Evolutionary conservation across 1,284 basidiomycete genomes (phyloP).

Genomic region (Leucoagaricus sp.): DNA sequence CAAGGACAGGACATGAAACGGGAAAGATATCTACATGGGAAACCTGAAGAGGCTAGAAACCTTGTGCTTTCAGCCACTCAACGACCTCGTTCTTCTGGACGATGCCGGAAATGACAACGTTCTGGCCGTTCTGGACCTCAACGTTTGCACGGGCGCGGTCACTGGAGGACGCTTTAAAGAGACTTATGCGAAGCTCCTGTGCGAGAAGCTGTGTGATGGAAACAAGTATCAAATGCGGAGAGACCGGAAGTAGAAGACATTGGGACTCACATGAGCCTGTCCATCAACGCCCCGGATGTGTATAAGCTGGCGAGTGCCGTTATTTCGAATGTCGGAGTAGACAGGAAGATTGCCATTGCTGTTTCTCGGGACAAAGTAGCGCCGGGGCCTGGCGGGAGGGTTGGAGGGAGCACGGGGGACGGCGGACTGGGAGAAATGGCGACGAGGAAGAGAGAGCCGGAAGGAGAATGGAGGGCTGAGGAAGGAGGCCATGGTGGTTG

Average conservation of each 20-base stretch:
- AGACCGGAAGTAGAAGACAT: slow-evolving; percentile 5
- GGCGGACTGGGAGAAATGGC: not conserved
- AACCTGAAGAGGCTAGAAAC: slow-evolving; percentile 47
- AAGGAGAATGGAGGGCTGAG: slow-evolving; percentile 1
- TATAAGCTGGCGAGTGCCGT: slow-evolving; percentile 52
- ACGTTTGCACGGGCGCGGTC: slow-evolving; percentile 51
- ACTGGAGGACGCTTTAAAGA: slow-evolving; percentile 47
- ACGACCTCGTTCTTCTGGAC: slow-evolving; percentile 58
- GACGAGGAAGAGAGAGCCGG: not conserved
- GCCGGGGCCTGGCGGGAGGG: slow-evolving; percentile 7
- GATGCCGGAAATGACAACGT: slow-evolving; percentile 58
- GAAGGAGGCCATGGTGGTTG: slow-evolving; percentile 5
- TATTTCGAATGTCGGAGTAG: slow-evolving; percentile 71
- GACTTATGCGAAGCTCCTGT: slow-evolving; percentile 45
- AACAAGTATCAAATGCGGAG: slow-evolving; percentile 10
- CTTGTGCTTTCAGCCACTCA: slow-evolving; percentile 58
- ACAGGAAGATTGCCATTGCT: slow-evolving; percentile 66
- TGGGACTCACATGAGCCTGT: slow-evolving; percentile 34
- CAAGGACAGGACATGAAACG: slow-evolving; percentile 1
- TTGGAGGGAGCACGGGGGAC: not conserved
- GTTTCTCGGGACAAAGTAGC: slow-evolving; percentile 66
- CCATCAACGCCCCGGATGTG: slow-evolving; percentile 46
- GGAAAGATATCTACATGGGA: slow-evolving; percentile 2
- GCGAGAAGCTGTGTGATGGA: slow-evolving; percentile 47
- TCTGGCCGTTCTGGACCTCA: slow-evolving; percentile 44